phyloP scores from a whole-genome alignment of 352 stramenopile species.

The Globisporangium orthogonon region DNA sequence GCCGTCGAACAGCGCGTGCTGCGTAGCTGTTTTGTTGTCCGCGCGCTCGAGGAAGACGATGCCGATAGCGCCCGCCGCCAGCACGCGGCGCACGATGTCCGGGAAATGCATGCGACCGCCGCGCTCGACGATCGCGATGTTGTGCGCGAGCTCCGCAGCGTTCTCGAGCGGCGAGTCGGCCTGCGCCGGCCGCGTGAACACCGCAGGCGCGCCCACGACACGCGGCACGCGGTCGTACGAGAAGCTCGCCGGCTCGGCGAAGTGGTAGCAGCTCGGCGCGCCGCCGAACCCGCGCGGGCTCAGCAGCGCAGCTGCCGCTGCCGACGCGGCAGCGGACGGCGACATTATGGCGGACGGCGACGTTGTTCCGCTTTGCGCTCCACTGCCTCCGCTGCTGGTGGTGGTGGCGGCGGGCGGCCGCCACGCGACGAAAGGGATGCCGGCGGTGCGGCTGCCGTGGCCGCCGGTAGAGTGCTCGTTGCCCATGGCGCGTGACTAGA shows the following conservation, averaged over 20 bases:
- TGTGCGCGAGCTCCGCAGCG: constrained; percentile 42
- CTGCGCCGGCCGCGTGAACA: constrained; percentile 65
- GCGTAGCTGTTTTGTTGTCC: constrained; percentile 44
- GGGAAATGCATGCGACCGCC: constrained; percentile 78
- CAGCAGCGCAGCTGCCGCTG: constrained; percentile 2
- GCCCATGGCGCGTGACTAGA: constrained; percentile 21
- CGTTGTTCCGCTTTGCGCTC: not conserved
- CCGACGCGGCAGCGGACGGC: constrained; percentile 1
- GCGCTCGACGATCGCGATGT: constrained; percentile 72
- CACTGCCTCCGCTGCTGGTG: not conserved
- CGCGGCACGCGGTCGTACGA: constrained; percentile 59
- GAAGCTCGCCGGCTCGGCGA: constrained; percentile 81
- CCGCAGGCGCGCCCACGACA: constrained; percentile 33
- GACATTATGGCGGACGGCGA: not conserved
- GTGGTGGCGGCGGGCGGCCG: constrained; percentile 12
- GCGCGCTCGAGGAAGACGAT: constrained; percentile 76
- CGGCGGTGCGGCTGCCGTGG: constrained; percentile 27
- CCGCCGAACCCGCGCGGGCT: constrained; percentile 13
- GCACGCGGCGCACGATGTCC: constrained; percentile 69
- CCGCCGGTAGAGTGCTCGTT: constrained; percentile 46
- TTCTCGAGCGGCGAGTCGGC: constrained; percentile 67
- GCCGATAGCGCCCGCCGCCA: constrained; percentile 53
- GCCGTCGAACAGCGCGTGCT: constrained; percentile 72
- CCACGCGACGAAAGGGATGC: constrained; percentile 71
- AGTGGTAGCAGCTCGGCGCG: constrained; percentile 40